Evolutionary conservation across 148 eudicot genomes (phyloP), one percentile per base, ranked within the genome.

Genomic region (Suaeda aralocaspica): DNA sequence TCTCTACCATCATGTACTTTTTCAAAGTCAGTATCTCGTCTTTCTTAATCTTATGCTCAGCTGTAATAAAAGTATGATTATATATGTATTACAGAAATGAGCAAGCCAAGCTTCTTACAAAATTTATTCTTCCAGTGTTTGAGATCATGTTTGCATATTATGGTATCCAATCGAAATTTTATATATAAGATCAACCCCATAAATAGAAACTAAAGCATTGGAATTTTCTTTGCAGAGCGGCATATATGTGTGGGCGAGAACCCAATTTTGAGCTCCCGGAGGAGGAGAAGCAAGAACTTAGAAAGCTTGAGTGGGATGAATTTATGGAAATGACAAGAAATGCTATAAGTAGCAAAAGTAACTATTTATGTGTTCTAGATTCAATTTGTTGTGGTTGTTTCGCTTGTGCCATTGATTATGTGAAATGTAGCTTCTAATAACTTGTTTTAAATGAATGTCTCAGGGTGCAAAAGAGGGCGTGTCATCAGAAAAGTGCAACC

Each of bases 211-310:
- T 72, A 41, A 21, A 50, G 72, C 66, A 57, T 48, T 60, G 34
- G 60, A 36, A 3, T 22, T 15, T 51, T 6, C 67, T 48, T 29
- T 81, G 83, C 79, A 93, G 98, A 77, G 98, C 98, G 64, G 98
- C 98, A 62, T 91, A 84, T 78, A 81, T 91, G 91, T 87, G 97
- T 57, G 97, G 98, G 45, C 89, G 97, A 71, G 92, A 89, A 59
- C 86, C 98, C 24, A 94, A 94, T 77, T 85, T 78, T 52, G 96
- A 83, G 75, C 84, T 94, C 30, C 48, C 96, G 2, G 89, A 83
- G 70, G 91, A 83, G 69, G 97, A 87, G 79, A 91, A 91, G 79
- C 78, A 81, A 71, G 83, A 91, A 63, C 97, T 94, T 0, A 60
- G 81, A 59, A 78, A 79, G 66, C 80, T 82, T 72, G 84, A 79